Base-by-base conservation (phyloP, 2,329 filamentous ascomycete species). In the Westerdykella aurantiaca region DNA sequence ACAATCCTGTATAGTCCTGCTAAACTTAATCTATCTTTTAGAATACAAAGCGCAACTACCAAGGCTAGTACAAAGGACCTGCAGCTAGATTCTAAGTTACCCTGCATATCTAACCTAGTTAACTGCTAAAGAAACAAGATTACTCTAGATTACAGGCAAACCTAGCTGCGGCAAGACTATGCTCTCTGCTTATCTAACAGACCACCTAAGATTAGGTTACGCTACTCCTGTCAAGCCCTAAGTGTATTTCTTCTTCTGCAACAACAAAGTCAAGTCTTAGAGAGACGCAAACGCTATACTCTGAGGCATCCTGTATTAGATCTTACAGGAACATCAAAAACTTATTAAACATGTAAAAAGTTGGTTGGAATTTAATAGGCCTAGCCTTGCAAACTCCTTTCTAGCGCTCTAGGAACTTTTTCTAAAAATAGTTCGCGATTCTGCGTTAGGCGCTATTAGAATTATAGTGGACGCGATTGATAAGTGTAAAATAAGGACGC, bases 401-500 rank as follows among this genome's bases (percentile, higher is more conserved):
- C 50, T 58, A 6, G 54, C 55, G 13, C 59, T 71, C 1, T 70
- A 65, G 67, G 50, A 51, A 34, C 48, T 68, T 18, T 69, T 69
- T 43, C 34, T 59, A 12, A 55, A 51, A 18, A 61, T 69, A 38
- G 43, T 58, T 11, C 50, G 44, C 5, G 63, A 69, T 39, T 59
- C 52, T 4, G 59, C 53, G 35, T 46, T 41, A 21, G 59, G 60
- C 3, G 22, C 55, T 6, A 37, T 68, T 11, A 59, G 49, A 31
- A 44, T 70, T 23, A 62, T 70, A 14, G 51, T 70, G 22, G 67
- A 71, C 44, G 66, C 64, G 5, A 54, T 71, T 40, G 68, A 70
- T 52, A 67, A 70, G 47, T 69, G 67, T 43, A 66, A 69, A 39
- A 47, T 52, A 13, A 40, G 18, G 21, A 52, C 44, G 21, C 29